A percentile compares a stretch with the other conserved stretches of the same genome.
Evolutionary conservation across 2,329 filamentous ascomycete species (phyloP).

Genomic region (Colletotrichum lini): DNA sequence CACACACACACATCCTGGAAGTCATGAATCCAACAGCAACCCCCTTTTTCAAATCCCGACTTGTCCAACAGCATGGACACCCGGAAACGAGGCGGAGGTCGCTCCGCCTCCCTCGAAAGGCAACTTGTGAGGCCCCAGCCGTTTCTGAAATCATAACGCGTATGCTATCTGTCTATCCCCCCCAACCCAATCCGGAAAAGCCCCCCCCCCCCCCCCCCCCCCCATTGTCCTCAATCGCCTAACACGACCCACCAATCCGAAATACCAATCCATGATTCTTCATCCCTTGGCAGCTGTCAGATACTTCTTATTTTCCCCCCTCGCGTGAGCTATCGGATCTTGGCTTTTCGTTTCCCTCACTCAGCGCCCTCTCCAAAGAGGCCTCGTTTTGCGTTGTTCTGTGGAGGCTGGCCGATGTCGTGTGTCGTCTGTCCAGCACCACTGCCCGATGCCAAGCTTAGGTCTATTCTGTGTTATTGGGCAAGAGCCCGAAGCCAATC

Average conservation of each 20-base stretch:
- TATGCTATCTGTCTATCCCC: conserved; percentile 15
- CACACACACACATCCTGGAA: too few species aligned
- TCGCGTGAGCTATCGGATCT: neutral
- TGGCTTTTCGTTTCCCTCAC: too few species aligned
- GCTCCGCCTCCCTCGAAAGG: conserved; percentile 4
- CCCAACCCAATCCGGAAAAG: too few species aligned
- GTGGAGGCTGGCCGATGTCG: too few species aligned
- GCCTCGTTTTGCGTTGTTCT: too few species aligned
- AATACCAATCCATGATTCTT: neutral
- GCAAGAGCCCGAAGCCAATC: too few species aligned
- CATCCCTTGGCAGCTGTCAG: neutral
- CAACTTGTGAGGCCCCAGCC: neutral
- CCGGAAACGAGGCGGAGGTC: conserved; percentile 29
- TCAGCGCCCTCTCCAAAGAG: too few species aligned
- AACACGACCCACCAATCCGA: neutral
- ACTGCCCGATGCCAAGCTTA: too few species aligned
- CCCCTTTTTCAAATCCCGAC: neutral
- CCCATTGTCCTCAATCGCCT: neutral
- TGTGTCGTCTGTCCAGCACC: too few species aligned
- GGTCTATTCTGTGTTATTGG: too few species aligned
- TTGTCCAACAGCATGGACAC: conserved; percentile 16
- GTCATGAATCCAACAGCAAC: neutral
- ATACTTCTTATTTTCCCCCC: neutral
- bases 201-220: too few species aligned
- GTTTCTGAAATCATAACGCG: conserved; percentile 33